Conservation (phyloP, 345 rosid genomes). For the Heritiera littoralis region DNA sequence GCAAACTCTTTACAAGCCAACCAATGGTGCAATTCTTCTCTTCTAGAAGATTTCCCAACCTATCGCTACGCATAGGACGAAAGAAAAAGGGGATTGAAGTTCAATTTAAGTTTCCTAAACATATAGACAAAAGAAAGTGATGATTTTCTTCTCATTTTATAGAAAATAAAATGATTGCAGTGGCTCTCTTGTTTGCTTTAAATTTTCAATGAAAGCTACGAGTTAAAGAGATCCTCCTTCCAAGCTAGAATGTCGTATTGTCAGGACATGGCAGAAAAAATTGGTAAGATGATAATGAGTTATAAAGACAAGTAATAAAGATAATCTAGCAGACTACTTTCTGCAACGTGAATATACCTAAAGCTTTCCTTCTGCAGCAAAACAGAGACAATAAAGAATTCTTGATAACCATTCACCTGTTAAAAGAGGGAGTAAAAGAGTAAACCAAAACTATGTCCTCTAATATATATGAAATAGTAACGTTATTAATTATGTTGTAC, state of each 20-base stretch:
- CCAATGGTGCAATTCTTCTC: neutral
- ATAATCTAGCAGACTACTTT: neutral
- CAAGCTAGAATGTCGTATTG: neutral
- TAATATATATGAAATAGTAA: conserved; percentile 8
- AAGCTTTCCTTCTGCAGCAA: conserved; percentile 56
- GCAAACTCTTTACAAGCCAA: too few relatives aligned
- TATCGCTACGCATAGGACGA: neutral
- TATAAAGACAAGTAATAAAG: neutral
- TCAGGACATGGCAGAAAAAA: neutral
- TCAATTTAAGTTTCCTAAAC: neutral
- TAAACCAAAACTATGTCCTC: neutral
- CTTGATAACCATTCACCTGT: conserved; percentile 82
- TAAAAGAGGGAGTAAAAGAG: conserved; percentile 7
- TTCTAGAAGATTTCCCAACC: neutral
- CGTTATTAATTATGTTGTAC: conserved; percentile 40
- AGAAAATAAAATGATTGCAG: neutral
- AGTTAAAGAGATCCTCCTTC: neutral
- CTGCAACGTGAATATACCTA: conserved; percentile 38
- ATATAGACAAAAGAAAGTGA: neutral
- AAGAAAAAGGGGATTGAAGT: neutral
- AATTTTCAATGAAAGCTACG: neutral
- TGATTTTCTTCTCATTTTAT: neutral
- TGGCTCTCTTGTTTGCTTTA: conserved; percentile 6
- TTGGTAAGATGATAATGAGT: neutral
- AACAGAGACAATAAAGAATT: conserved; percentile 58